phyloP scores from a whole-genome alignment of 805 yeast genomes.

The Wickerhamiella shivajii region DNA sequence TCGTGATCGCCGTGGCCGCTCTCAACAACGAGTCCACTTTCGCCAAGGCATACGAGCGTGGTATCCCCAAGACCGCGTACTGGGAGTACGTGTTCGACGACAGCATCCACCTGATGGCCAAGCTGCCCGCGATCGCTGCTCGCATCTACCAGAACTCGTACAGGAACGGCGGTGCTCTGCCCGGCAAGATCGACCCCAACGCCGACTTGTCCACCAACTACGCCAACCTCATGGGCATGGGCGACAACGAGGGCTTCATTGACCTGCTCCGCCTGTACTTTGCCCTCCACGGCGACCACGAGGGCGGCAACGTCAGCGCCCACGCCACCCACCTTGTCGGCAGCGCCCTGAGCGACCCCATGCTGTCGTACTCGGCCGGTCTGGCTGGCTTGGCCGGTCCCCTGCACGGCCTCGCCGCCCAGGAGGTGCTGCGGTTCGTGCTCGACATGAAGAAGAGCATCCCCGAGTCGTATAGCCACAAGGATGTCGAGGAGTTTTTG shows the following conservation, averaged over 20 bases:
- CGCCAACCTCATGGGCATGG: conserved; percentile 48
- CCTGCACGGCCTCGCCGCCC: conserved; percentile 73
- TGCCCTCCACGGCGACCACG: conserved; percentile 68
- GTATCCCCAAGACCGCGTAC: conserved; percentile 52
- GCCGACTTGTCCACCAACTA: conserved; percentile 65
- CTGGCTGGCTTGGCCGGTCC: conserved; percentile 78
- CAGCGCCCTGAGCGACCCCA: conserved; percentile 65
- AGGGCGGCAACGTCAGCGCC: conserved; percentile 74
- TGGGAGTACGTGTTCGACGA: conserved; percentile 71
- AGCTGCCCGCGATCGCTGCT: conserved; percentile 61
- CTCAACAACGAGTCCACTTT: conserved; percentile 57
- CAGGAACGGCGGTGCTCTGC: conserved; percentile 34
- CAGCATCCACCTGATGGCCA: conserved; percentile 51
- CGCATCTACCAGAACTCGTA: conserved; percentile 54
- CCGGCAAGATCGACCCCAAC: conserved; percentile 37
- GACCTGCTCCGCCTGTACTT: conserved; percentile 60
- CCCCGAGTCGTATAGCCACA: conserved; percentile 27
- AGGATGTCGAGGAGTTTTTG: conserved; percentile 47
- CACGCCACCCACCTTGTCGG: conserved; percentile 76
- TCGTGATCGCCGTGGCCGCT: conserved; percentile 60
- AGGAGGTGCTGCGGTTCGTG: conserved; percentile 67
- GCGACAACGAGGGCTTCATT: conserved; percentile 34
- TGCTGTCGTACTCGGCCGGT: conserved; percentile 63
- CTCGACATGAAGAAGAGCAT: conserved; percentile 37
- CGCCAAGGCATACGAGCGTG: conserved; percentile 57